Evolutionary conservation across 108 stramenopile species (phyloP).

Genomic region (Stephanodiscus triporus): DNA sequence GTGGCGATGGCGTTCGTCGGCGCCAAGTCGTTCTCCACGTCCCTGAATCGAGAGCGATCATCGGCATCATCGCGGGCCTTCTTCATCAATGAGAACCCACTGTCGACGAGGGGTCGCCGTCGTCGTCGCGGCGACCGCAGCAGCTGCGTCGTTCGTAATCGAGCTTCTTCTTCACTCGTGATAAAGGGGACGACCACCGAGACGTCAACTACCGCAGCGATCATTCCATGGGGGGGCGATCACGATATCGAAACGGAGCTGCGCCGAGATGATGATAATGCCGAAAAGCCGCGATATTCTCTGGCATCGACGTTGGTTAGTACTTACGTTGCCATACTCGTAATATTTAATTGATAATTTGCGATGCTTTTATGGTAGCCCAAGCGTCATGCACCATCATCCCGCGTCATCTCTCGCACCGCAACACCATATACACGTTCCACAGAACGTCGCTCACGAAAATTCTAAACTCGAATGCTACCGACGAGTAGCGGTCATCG

Average conservation of each 20-base stretch:
- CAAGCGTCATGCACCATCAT: no score
- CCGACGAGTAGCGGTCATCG: constrained; percentile 36
- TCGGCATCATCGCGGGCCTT: neutral
- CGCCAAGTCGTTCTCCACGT: neutral
- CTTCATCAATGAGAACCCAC: neutral
- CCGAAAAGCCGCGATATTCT: neutral
- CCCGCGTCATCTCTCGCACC: neutral
- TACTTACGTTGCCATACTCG: neutral
- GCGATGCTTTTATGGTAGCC: no score
- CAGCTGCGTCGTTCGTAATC: no score
- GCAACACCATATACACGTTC: neutral
- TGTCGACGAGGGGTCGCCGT: neutral
- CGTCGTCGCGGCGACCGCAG: no score
- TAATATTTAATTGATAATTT: no score
- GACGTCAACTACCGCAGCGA: no score
- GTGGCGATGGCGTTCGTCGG: neutral
- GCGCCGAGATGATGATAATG: neutral
- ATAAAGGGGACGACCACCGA: no score
- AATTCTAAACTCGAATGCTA: neutral
- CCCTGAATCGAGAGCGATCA: neutral
- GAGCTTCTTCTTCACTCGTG: no score
- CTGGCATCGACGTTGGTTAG: constrained; percentile 1
- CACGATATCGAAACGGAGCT: no score
- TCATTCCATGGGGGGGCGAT: no score
- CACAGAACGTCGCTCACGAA: neutral